Evolutionary conservation across 2,329 filamentous ascomycete species (phyloP), one percentile per base, ranked within the genome.

Genomic region (Hymenoscyphus fructigenus): DNA sequence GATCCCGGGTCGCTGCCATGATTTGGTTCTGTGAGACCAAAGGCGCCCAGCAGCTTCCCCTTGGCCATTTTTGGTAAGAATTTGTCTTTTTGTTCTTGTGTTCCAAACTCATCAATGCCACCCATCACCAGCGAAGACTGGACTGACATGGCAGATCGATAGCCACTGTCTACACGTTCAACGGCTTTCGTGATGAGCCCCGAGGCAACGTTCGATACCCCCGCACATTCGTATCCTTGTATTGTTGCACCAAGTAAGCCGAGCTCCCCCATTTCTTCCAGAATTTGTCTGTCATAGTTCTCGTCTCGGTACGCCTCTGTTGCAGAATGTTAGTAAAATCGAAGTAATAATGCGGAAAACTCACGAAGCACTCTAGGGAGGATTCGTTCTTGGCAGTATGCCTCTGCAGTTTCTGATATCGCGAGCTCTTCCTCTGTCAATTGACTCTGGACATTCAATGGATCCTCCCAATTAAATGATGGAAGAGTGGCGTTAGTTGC

Each of bases 121-220:
- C 92, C 93, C 93, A 97, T 97, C 26, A 90, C 91, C n/a, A 97
- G 82, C 0, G 93, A 95, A 66, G 91, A 94, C 77, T 97, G 93
- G 23, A 97, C 93, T 6, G 92, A 96, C 90, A 96, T 96, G 69
- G 91, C 93, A 59, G 92, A 96, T 65, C 93, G 87, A 79, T 96
- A 97, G 59, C 93, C 93, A 66, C 91, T 95, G 76, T 97, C 93
- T 32, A 97, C 91, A 64, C 92, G 86, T 79, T 97, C 93, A 20
- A 97, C 92, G 68, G 93, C 93, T 75, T 92, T 87, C 23, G 92
- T 96, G 77, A 97, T 96, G 68, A 97, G 81, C 26, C 92, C 93
- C n/a, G 90, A 90, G 9, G 93, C 93, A 57, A 97, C 92, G 62
- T 89, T 93, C 69, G 91, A 94, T 29, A 91, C 91, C 62, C 93